phyloP scores from a whole-genome alignment of 768 basidiomycete genomes.

The Suillus tomentosus region DNA sequence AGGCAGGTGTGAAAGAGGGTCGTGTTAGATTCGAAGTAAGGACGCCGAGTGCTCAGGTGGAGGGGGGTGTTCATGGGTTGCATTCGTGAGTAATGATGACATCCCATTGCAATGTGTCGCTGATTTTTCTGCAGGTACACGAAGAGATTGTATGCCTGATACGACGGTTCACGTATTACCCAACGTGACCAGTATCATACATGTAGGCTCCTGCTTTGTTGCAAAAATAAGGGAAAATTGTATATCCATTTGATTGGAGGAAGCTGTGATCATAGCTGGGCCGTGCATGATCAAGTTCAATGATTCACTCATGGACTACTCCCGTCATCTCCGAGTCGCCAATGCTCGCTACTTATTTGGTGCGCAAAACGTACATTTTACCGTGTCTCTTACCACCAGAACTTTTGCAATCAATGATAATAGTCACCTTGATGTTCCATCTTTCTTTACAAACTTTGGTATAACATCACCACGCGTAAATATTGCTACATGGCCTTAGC shows the following conservation, averaged over 20 bases:
- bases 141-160: slow-evolving; percentile 53
- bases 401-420: no score
- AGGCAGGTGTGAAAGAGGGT: slow-evolving; percentile 63
- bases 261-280: no score
- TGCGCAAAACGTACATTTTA: no score
- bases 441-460: no score
- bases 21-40: slow-evolving; percentile 87
- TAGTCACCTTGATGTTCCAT: no score
- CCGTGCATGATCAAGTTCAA: no score
- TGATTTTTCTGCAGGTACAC: slow-evolving; percentile 46
- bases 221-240: slow-evolving; percentile 1
- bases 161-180: neutral
- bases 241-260: neutral
- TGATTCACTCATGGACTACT: no score
- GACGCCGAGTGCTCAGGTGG: slow-evolving; percentile 93
- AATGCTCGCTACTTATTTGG: no score
- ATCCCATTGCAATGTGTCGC: neutral
- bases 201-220: neutral
- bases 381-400: no score
- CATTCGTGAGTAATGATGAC: slow-evolving; percentile 72
- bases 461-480: no score
- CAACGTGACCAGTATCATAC: neutral
- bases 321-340: no score
- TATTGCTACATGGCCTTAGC: no score
- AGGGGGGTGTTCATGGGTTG: slow-evolving; percentile 94